These are phyloP conservation scores for Penicillium coffeae DNA, from an alignment of 495 filamentous ascomycete genomes.

Conservation along the genomic window DNA sequence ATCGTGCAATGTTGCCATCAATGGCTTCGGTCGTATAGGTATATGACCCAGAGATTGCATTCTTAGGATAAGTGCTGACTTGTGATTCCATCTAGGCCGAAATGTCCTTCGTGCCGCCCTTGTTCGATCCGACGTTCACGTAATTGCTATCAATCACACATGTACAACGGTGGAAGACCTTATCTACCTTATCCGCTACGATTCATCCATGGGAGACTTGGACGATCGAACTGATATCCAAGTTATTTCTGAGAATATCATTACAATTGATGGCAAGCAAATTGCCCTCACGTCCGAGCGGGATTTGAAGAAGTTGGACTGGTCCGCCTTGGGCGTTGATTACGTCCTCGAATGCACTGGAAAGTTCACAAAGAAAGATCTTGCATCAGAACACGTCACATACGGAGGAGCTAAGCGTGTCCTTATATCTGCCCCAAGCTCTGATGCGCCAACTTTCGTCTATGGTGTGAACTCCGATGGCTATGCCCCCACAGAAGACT, in stretches of 20 bases:
- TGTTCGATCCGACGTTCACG: slow-evolving; percentile 26
- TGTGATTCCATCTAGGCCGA: slow-evolving; percentile 18
- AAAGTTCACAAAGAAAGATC: slow-evolving; percentile 34
- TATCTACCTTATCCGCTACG: slow-evolving; percentile 37
- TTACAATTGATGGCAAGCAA: slow-evolving; percentile 21
- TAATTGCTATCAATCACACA: slow-evolving; percentile 37
- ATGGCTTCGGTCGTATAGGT: slow-evolving; percentile 35
- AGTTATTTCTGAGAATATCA: slow-evolving; percentile 23
- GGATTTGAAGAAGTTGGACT: slow-evolving; percentile 33
- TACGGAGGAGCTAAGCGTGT: slow-evolving; percentile 32
- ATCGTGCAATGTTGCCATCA: slow-evolving; percentile 31
- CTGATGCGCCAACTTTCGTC: slow-evolving; percentile 33
- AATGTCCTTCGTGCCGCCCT: slow-evolving; percentile 36
- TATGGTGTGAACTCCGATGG: slow-evolving; percentile 31
- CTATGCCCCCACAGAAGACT: slow-evolving; percentile 23
- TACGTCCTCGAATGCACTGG: slow-evolving; percentile 37
- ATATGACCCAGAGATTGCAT: not conserved
- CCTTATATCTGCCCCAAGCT: slow-evolving; percentile 33
- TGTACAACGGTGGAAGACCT: slow-evolving; percentile 31
- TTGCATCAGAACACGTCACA: slow-evolving; percentile 29
- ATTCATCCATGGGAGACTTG: slow-evolving; percentile 31
- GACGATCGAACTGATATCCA: slow-evolving; percentile 25
- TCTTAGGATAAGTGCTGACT: not conserved
- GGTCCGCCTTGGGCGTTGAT: slow-evolving; percentile 26
- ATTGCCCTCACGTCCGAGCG: slow-evolving; percentile 34